A percentile compares a stretch with the other conserved stretches of the same genome.
Conservation (phyloP, 108 stramenopile species). For the Skeletonema menzelii region DNA sequence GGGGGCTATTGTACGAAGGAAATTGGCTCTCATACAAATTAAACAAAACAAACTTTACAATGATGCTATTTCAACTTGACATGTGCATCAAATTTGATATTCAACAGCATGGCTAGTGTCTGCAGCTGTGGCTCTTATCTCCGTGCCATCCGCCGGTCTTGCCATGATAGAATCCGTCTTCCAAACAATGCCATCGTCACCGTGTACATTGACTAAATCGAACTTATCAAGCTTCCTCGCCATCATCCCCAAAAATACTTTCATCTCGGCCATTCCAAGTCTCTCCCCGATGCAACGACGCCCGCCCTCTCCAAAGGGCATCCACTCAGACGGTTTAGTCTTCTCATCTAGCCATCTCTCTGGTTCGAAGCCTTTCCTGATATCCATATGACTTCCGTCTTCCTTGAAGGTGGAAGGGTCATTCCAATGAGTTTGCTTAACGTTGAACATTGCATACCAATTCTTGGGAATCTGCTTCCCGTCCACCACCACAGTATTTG, state of each 20-base stretch:
- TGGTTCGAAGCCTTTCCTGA: constrained; percentile 35
- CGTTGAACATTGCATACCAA: constrained; percentile 26
- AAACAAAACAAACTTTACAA: background rate
- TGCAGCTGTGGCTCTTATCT: background rate
- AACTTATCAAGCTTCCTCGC: constrained; percentile 44
- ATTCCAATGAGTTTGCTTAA: constrained; percentile 36
- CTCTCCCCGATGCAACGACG: constrained; percentile 49
- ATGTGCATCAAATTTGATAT: background rate
- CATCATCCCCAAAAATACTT: constrained; percentile 51
- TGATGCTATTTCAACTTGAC: background rate
- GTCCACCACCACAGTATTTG: constrained; percentile 34
- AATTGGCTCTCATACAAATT: background rate
- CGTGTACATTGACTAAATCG: constrained; percentile 23
- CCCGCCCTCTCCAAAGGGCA: constrained; percentile 57
- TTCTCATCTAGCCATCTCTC: constrained; percentile 37
- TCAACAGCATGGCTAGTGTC: background rate
- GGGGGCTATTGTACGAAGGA: background rate
- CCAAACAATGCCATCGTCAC: constrained; percentile 2
- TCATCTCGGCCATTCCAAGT: constrained; percentile 54
- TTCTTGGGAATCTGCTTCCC: constrained; percentile 48
- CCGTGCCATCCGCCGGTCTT: constrained; percentile 12
- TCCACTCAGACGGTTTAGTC: constrained; percentile 30
- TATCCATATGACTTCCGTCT: constrained; percentile 43
- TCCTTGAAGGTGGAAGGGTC: constrained; percentile 28
- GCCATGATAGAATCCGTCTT: constrained; percentile 16